These are phyloP conservation scores for Pleurotus citrinopileatus DNA, from an alignment of 768 basidiomycete species.

Conservation along the genomic window DNA sequence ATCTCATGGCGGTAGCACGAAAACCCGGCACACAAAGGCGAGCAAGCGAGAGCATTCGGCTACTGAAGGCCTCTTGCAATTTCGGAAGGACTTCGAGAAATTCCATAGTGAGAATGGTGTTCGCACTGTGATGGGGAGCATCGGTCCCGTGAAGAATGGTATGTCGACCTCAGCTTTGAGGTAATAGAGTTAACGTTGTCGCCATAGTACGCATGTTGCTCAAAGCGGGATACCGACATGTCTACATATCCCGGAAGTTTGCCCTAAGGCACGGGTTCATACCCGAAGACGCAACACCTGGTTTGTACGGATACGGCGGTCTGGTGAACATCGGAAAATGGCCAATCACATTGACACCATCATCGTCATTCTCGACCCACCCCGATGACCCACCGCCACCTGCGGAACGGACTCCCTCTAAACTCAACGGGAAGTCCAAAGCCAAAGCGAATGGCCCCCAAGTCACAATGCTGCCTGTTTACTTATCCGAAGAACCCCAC, in stretches of 20 bases:
- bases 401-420: slow-evolving; percentile 11
- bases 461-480: slow-evolving; percentile 58
- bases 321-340: slow-evolving; percentile 82
- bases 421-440: slow-evolving; percentile 12
- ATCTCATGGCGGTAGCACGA: slow-evolving; percentile 32
- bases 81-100: slow-evolving; percentile 75
- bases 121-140: slow-evolving; percentile 84
- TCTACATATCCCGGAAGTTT: slow-evolving; percentile 94
- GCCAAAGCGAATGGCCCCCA: slow-evolving; percentile 26
- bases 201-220: slow-evolving; percentile 87
- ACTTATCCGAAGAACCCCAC: slow-evolving; percentile 91
- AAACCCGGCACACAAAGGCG: slow-evolving; percentile 37
- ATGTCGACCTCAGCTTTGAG: slow-evolving; percentile 18
- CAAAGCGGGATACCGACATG: slow-evolving; percentile 87
- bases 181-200: neutral
- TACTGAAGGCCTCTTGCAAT: slow-evolving; percentile 49
- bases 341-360: slow-evolving; percentile 71
- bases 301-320: slow-evolving; percentile 92
- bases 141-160: slow-evolving; percentile 91
- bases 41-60: slow-evolving; percentile 29
- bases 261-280: slow-evolving; percentile 87
- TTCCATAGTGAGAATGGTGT: slow-evolving; percentile 94
- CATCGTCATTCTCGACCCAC: slow-evolving; percentile 30
- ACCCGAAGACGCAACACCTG: slow-evolving; percentile 81
- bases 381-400: slow-evolving; percentile 24